phyloP scores from a whole-genome alignment of 2,329 filamentous ascomycete genomes.

The Tolypocladium tropicale region DNA sequence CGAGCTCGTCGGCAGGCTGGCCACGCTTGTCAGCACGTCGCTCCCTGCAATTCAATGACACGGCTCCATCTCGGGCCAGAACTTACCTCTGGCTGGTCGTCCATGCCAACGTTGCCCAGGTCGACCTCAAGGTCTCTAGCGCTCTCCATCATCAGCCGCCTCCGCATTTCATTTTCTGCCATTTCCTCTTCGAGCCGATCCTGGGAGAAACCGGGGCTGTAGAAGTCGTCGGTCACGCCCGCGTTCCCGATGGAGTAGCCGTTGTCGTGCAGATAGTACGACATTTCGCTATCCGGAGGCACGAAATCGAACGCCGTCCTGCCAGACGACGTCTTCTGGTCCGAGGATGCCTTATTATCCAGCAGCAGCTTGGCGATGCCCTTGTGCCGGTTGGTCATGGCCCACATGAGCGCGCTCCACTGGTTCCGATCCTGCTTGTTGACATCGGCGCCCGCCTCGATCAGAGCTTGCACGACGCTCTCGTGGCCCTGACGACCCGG shows the following conservation, averaged over 20 bases:
- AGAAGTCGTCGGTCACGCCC: conserved; percentile 81
- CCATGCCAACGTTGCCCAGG: conserved; percentile 86
- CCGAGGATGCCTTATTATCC: conserved; percentile 89
- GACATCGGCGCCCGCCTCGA: conserved; percentile 78
- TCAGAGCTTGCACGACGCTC: conserved; percentile 71
- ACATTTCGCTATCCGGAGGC: conserved; percentile 90
- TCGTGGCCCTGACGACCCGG: conserved; percentile 60
- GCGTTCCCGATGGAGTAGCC: conserved; percentile 81
- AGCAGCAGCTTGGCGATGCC: conserved; percentile 86
- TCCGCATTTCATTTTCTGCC: conserved; percentile 89
- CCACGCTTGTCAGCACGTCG: conserved; percentile 12
- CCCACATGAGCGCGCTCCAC: conserved; percentile 99
- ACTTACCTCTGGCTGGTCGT: conserved; percentile 83
- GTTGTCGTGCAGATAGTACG: conserved; percentile 87
- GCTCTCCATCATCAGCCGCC: conserved; percentile 99
- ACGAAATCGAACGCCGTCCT: conserved; percentile 94
- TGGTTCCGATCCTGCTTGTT: conserved; percentile 92
- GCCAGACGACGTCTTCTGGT: conserved; percentile 88
- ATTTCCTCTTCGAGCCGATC: conserved; percentile 95
- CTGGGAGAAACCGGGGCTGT: conserved; percentile 82
- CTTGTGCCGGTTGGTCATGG: conserved; percentile 97
- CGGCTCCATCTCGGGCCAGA: neutral
- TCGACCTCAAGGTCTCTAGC: conserved; percentile 95
- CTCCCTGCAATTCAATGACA: neutral
- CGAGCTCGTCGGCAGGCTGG: conserved; percentile 64